Base-by-base conservation (phyloP, 371 early-diverging fungal species). In the Circinella minor region DNA sequence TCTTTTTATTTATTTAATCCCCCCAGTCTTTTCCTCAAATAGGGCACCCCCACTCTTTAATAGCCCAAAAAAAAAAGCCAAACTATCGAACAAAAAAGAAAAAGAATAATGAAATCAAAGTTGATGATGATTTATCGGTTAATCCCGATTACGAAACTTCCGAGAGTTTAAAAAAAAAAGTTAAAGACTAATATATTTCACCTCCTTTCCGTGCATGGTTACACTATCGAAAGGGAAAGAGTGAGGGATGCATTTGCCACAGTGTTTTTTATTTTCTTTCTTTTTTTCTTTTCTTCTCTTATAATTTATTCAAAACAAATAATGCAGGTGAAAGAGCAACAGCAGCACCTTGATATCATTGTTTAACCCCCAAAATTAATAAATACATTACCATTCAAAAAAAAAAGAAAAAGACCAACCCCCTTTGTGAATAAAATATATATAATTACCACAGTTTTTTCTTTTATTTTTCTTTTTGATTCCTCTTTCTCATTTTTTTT, bases 231-330 rank as follows among this genome's bases (percentile, higher is more conserved):
- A 27, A 27, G 27, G 27, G 27, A 27, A 27, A 27, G 27, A 27
- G 20, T 5, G 57, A 57, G 46, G 34, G 51, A 67, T 67, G 61
- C 68, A 67, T 67, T 60, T 48, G 67, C 67, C 61, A 67, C 67
- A 67, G 61, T 37, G 27, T 27, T 27, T 27, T 43, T 43, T 43
- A 9, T 43, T 43, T 43, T 43, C 9, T 11, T 11, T 9, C 43
- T 9, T 17, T 57, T 34, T 20, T 49, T 48, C 27, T 63, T 27
- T 2, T 27, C 27, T 27, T 27, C 27, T 27, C 27, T 27, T 27
- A 27, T 27, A 27, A 27, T 27, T 27, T 27, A 27, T 27, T 48
- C 43, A 60, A 60, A 57, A 60, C 67, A 67, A 60, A 63, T 63
- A 63, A 48, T 63, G 63, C 63, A 63, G 27, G 48, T 11, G 34